Conservation (phyloP, 2,329 filamentous ascomycete species). For the Fusarium staphyleae region DNA sequence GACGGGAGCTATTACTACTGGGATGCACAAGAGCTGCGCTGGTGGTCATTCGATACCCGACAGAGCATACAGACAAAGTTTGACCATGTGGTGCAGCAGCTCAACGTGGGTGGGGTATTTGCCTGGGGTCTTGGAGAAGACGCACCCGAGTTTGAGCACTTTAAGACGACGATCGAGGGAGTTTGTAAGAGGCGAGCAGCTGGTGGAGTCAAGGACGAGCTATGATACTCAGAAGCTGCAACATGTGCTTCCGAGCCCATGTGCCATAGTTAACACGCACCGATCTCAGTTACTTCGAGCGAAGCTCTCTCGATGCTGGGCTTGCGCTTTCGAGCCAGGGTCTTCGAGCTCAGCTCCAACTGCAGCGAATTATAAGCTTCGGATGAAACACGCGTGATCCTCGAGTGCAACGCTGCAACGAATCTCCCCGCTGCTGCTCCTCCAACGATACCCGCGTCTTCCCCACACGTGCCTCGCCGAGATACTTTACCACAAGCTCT, state of each 20-base stretch:
- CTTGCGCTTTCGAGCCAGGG: slow-evolving; percentile 13
- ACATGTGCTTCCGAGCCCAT: slow-evolving; percentile 1
- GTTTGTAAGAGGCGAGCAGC: slow-evolving; percentile 30
- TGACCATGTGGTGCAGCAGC: slow-evolving; percentile 60
- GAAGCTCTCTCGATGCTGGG: background rate
- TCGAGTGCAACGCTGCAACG: slow-evolving; percentile 19
- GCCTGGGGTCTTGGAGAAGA: slow-evolving; percentile 80
- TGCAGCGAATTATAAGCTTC: slow-evolving; percentile 35
- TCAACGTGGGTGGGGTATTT: slow-evolving; percentile 72
- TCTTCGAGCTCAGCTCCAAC: slow-evolving; percentile 10
- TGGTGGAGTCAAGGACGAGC: slow-evolving; percentile 39
- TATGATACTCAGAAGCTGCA: slow-evolving; percentile 31
- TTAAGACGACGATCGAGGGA: slow-evolving; percentile 46
- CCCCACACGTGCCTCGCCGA: slow-evolving; percentile 35
- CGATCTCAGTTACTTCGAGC: slow-evolving; percentile 6
- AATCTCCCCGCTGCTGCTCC: slow-evolving; percentile 15
- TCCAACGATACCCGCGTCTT: slow-evolving; percentile 32
- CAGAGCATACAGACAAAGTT: slow-evolving; percentile 69
- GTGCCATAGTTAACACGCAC: slow-evolving; percentile 13
- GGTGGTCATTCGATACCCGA: slow-evolving; percentile 78
- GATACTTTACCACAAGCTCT: slow-evolving; percentile 9
- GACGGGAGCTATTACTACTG: slow-evolving; percentile 77
- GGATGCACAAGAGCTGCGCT: slow-evolving; percentile 64
- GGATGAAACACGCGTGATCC: slow-evolving; percentile 32
- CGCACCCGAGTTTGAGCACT: slow-evolving; percentile 52